Evolutionary conservation across 208 protist species (phyloP).

Genomic region (Trypanosoma cruzi): DNA sequence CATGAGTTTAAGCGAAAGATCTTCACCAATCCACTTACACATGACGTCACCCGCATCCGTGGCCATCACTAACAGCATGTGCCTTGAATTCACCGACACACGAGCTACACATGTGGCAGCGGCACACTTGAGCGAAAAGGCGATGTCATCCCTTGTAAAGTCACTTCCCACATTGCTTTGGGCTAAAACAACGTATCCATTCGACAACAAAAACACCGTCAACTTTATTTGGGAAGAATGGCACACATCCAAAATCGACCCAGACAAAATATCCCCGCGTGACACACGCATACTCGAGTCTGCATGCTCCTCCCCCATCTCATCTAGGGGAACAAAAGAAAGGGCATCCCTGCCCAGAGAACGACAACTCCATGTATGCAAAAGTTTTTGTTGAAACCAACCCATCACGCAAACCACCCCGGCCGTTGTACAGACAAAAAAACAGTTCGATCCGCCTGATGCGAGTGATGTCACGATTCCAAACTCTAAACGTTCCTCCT

Average conservation of each 20-base stretch:
- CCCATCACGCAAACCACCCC: slow-evolving; percentile 67
- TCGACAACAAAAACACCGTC: slow-evolving; percentile 56
- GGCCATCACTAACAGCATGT: slow-evolving; percentile 54
- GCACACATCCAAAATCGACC: slow-evolving; percentile 48
- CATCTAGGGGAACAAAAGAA: slow-evolving; percentile 2
- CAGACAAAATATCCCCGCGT: slow-evolving; percentile 19
- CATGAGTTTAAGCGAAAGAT: slow-evolving; percentile 30
- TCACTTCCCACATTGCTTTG: slow-evolving; percentile 42
- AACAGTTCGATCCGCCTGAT: slow-evolving; percentile 45
- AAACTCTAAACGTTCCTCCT: slow-evolving; percentile 38
- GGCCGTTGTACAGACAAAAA: slow-evolving; percentile 62
- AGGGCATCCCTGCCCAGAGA: slow-evolving; percentile 12
- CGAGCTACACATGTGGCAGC: slow-evolving; percentile 33
- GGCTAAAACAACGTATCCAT: slow-evolving; percentile 53
- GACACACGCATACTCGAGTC: neutral
- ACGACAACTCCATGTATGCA: slow-evolving; percentile 53
- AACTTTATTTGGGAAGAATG: slow-evolving; percentile 39
- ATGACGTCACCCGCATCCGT: slow-evolving; percentile 52
- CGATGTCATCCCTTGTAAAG: slow-evolving; percentile 44
- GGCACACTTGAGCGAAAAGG: slow-evolving; percentile 38
- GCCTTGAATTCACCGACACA: slow-evolving; percentile 53
- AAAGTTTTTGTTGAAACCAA: slow-evolving; percentile 47
- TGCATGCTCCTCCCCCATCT: neutral
- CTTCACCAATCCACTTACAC: slow-evolving; percentile 43
- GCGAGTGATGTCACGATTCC: slow-evolving; percentile 45